Percentiles rank a stretch among this genome's conserved stretches.
These are phyloP conservation scores for Exophiala lecanii-corni DNA, from an alignment of 2,329 filamentous ascomycete genomes.

Conservation along the genomic window DNA sequence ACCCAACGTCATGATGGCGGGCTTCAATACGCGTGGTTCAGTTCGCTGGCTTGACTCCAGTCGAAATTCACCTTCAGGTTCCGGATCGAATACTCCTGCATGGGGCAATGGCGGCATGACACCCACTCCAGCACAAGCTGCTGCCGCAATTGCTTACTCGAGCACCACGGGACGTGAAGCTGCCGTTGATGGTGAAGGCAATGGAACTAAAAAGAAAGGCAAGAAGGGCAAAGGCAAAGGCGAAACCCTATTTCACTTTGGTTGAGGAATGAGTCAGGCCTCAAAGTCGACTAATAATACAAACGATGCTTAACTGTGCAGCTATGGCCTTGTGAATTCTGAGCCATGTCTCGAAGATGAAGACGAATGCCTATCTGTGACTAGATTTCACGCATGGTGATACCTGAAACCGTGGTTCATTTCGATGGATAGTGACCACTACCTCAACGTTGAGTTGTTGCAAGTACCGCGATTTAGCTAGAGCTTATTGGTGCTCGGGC, in stretches of 20 bases:
- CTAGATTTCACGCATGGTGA: no score
- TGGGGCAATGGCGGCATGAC: constrained; percentile 32
- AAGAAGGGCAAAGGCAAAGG: constrained; percentile 37
- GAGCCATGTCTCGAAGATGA: no score
- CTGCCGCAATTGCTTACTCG: constrained; percentile 11
- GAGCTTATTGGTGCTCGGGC: no score
- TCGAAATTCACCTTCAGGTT: constrained; percentile 24
- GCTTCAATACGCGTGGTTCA: constrained; percentile 42
- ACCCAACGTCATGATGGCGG: constrained; percentile 49
- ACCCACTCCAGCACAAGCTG: constrained; percentile 21
- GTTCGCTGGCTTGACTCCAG: constrained; percentile 38
- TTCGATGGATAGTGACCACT: no score
- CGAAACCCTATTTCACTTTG: constrained; percentile 39
- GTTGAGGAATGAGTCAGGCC: constrained; percentile 28
- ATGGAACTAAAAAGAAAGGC: constrained; percentile 23
- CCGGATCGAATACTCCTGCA: constrained; percentile 29
- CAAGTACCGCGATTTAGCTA: no score
- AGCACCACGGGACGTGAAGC: constrained; percentile 19
- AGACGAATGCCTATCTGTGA: no score
- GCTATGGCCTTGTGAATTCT: no score
- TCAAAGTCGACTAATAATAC: no score
- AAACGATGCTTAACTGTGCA: no score
- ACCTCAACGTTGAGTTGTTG: no score
- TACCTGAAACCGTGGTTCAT: no score
- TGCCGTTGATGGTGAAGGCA: constrained; percentile 23